phyloP scores from a whole-genome alignment of 2,329 filamentous ascomycete genomes.

The Trichoderma citrinoviride region DNA sequence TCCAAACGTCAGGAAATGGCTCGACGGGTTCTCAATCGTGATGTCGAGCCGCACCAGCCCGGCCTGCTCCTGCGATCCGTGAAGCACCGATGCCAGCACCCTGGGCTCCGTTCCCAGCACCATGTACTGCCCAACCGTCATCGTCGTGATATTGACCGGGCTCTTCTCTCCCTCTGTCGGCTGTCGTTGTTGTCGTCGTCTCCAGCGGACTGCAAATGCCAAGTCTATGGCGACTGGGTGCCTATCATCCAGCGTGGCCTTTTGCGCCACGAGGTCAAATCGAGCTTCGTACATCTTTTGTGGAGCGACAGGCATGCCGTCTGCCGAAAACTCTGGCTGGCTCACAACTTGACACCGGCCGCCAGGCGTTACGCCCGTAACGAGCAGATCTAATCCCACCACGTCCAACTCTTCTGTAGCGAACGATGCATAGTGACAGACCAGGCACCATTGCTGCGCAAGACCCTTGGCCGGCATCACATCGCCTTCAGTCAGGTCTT shows the following conservation, averaged over 20 bases:
- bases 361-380: slow-evolving; percentile 60
- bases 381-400: slow-evolving; percentile 58
- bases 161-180: slow-evolving; percentile 28
- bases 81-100: slow-evolving; percentile 63
- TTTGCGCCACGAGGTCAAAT: slow-evolving; percentile 74
- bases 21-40: slow-evolving; percentile 89
- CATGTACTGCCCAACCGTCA: slow-evolving; percentile 76
- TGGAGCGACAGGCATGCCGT: slow-evolving; percentile 54
- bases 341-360: slow-evolving; percentile 55
- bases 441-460: slow-evolving; percentile 76
- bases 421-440: slow-evolving; percentile 72
- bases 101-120: slow-evolving; percentile 83
- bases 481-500: slow-evolving; percentile 36
- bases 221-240: slow-evolving; percentile 72
- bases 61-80: slow-evolving; percentile 36
- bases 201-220: slow-evolving; percentile 74
- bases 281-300: slow-evolving; percentile 68
- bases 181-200: slow-evolving; percentile 42
- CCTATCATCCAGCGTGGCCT: slow-evolving; percentile 77
- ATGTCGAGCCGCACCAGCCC: slow-evolving; percentile 48
- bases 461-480: slow-evolving; percentile 55
- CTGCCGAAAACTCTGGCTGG: slow-evolving; percentile 38
- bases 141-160: slow-evolving; percentile 58
- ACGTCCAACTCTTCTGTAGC: slow-evolving; percentile 69
- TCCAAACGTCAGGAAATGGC: slow-evolving; percentile 91